Evolutionary conservation across 495 filamentous ascomycete genomes (phyloP).

Genomic region (Penicillium subrubescens): DNA sequence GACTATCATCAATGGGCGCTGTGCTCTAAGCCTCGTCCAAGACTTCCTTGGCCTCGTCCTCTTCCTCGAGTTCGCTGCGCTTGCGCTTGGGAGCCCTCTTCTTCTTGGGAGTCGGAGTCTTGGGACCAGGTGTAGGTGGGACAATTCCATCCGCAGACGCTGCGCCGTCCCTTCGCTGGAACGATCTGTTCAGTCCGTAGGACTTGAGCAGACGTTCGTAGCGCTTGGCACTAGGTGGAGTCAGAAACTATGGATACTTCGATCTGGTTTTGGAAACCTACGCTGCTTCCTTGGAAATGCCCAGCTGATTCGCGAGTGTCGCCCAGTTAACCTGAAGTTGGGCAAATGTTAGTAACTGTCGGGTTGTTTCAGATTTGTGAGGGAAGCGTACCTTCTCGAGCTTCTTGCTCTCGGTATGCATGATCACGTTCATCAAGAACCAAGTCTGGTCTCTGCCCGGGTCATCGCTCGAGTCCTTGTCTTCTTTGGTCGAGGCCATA

Average conservation of each 20-base stretch:
- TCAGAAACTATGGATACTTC: background rate
- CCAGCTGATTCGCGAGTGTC: background rate
- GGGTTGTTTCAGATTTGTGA: background rate
- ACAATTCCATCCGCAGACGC: no score
- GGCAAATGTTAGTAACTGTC: background rate
- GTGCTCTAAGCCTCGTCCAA: no score
- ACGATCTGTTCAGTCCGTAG: no score
- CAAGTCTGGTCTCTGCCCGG: background rate
- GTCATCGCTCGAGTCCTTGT: no score
- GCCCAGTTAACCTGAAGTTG: background rate
- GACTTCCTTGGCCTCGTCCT: no score
- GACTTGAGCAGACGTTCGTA: background rate
- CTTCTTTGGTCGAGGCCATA: no score
- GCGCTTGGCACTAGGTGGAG: background rate
- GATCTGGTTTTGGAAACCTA: background rate
- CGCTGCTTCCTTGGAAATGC: background rate
- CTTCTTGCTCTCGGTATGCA: background rate
- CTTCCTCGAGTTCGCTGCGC: no score
- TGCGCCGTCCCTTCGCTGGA: no score
- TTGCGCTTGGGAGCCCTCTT: no score
- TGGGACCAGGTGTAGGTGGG: no score
- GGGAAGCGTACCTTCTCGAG: background rate
- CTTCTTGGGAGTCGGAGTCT: no score
- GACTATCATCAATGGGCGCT: no score
- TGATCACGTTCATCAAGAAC: background rate